phyloP scores from a whole-genome alignment of 108 stramenopile genomes.

The Mayamaea pseudoterrestris region DNA sequence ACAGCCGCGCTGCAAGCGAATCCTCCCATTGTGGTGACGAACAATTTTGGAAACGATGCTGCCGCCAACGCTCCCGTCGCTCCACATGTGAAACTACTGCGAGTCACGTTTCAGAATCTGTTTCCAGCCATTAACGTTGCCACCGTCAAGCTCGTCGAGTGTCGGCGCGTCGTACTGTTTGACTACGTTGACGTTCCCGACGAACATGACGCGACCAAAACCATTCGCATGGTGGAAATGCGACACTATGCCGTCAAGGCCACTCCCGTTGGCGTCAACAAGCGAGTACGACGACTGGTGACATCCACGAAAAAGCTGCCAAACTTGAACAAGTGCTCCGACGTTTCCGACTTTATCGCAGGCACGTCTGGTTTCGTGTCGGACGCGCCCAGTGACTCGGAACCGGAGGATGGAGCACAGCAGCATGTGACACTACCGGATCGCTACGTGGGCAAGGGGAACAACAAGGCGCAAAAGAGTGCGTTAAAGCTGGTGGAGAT shows the following conservation, averaged over 20 bases:
- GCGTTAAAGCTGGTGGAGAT: conserved; percentile 94
- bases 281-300: conserved; percentile 81
- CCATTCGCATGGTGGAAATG: conserved; percentile 63
- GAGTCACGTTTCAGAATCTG: conserved; percentile 98
- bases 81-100: conserved; percentile 92
- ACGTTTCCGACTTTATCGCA: conserved; percentile 94
- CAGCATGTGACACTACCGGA: conserved; percentile 72
- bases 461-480: conserved; percentile 67
- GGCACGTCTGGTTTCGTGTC: conserved; percentile 19
- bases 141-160: conserved; percentile 84
- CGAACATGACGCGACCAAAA: not conserved
- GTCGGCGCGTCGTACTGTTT: conserved; percentile 93
- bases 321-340: conserved; percentile 79
- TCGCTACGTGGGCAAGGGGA: conserved; percentile 72
- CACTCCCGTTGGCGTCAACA: conserved; percentile 87
- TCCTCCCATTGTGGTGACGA: conserved; percentile 94
- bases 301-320: conserved; percentile 67
- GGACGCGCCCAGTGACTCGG: conserved; percentile 68
- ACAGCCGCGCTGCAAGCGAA: conserved; percentile 40
- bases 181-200: conserved; percentile 15
- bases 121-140: conserved; percentile 97
- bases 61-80: conserved; percentile 18
- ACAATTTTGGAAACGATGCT: conserved; percentile 92
- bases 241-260: conserved; percentile 97
- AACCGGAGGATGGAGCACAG: conserved; percentile 72